A percentile compares a stretch with the other conserved stretches of the same genome.
These are phyloP conservation scores for Ophiosphaerella herpotricha DNA, from an alignment of 2,329 filamentous ascomycete species.

Conservation along the genomic window DNA sequence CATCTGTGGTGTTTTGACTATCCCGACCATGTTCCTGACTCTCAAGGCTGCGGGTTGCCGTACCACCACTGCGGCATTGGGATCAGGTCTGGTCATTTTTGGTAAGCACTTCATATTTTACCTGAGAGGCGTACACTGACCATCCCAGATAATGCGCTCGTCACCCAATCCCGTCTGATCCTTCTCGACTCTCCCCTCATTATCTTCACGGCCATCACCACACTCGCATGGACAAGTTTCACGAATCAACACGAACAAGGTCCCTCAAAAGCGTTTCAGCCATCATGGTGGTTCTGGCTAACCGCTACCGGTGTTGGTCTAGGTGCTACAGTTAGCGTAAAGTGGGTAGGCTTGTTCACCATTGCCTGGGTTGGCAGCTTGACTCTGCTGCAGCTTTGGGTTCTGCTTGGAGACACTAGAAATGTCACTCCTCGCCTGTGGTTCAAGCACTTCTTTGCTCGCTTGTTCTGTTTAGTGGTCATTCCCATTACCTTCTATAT, in stretches of 20 bases:
- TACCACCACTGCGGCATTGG: constrained; percentile 81
- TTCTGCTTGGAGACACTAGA: constrained; percentile 85
- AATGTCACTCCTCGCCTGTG: constrained; percentile 84
- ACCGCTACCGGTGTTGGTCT: constrained; percentile 82
- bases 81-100: constrained; percentile 86
- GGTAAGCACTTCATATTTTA: constrained; percentile 56
- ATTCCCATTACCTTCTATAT: constrained; percentile 91
- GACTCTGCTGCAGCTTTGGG: constrained; percentile 91
- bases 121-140: constrained; percentile 20
- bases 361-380: constrained; percentile 96
- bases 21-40: constrained; percentile 92
- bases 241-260: constrained; percentile 96
- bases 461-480: constrained; percentile 87
- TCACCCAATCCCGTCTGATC: constrained; percentile 94
- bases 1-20: constrained; percentile 82
- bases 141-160: constrained; percentile 81
- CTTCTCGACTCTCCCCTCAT: constrained; percentile 94
- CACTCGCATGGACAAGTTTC: constrained; percentile 87
- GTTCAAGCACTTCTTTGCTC: constrained; percentile 92
- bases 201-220: constrained; percentile 89
- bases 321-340: constrained; percentile 90
- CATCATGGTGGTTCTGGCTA: constrained; percentile 98
- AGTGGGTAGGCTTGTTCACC: constrained; percentile 98
- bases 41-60: constrained; percentile 89
- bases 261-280: constrained; percentile 81